These are phyloP conservation scores for Mycena venus DNA, from an alignment of 768 basidiomycete genomes.

Conservation along the genomic window DNA sequence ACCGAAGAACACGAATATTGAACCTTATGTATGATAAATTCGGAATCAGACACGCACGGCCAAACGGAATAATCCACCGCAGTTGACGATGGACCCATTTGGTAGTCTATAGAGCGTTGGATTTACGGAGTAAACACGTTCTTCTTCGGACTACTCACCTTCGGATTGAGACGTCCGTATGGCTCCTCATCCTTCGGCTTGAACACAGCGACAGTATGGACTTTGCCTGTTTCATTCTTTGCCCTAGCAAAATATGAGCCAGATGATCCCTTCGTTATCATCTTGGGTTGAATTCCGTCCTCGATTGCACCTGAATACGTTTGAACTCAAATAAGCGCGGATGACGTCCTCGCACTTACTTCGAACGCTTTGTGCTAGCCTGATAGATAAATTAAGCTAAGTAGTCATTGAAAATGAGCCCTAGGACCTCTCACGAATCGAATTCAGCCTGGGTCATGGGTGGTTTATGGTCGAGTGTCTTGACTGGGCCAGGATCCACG, in stretches of 20 bases:
- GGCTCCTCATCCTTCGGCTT: slow-evolving; percentile 87
- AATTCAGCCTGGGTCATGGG: slow-evolving; percentile 84
- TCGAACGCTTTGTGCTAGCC: slow-evolving; percentile 23
- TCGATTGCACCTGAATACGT: slow-evolving; percentile 68
- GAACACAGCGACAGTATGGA: slow-evolving; percentile 77
- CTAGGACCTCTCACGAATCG: slow-evolving; percentile 65
- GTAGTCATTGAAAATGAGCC: not conserved
- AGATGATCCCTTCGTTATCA: slow-evolving; percentile 91
- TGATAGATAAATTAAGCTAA: slow-evolving; percentile 16
- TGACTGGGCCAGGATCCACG: slow-evolving; percentile 59
- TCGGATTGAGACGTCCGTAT: slow-evolving; percentile 90
- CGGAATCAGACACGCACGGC: slow-evolving; percentile 89
- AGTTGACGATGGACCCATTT: slow-evolving; percentile 94
- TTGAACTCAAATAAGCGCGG: slow-evolving; percentile 50
- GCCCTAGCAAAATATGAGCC: slow-evolving; percentile 94
- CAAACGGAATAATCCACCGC: slow-evolving; percentile 92
- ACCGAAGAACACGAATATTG: not conserved
- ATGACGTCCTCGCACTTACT: slow-evolving; percentile 66
- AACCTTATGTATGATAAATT: slow-evolving; percentile 61
- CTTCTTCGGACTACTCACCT: slow-evolving; percentile 56
- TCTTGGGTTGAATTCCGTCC: slow-evolving; percentile 89
- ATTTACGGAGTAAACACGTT: not conserved
- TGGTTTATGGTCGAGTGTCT: slow-evolving; percentile 85
- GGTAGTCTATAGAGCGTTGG: slow-evolving; percentile 66
- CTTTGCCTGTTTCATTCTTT: slow-evolving; percentile 74